Evolutionary conservation across 257 asterid species (phyloP).

Genomic region (Fraxinus anomala): DNA sequence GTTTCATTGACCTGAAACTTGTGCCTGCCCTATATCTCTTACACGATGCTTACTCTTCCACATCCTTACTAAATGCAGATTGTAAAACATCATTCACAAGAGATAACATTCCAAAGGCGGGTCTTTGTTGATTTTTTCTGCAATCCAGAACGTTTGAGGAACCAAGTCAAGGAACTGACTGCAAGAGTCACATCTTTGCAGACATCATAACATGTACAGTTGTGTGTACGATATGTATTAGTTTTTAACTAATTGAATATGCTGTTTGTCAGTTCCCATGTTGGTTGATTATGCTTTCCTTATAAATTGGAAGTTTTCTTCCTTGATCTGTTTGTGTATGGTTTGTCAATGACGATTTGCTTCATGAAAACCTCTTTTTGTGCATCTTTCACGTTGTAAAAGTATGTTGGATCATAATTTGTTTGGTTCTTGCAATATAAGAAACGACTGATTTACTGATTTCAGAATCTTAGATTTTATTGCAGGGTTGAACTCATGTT

Average conservation of each 20-base stretch:
- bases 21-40: not conserved
- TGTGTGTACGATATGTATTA: not conserved
- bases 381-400: not conserved
- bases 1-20: not conserved
- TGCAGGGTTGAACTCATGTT: not conserved
- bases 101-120: slow-evolving; percentile 79
- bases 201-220: slow-evolving; percentile 52
- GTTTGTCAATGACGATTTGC: not conserved
- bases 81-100: slow-evolving; percentile 89
- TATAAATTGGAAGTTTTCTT: not conserved
- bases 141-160: slow-evolving; percentile 87
- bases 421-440: not conserved
- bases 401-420: not conserved
- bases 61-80: slow-evolving; percentile 48
- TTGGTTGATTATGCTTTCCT: not conserved
- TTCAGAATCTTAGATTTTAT: not conserved
- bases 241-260: not conserved
- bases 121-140: slow-evolving; percentile 95
- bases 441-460: not conserved
- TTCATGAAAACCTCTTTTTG: not conserved
- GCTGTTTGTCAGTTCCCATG: not conserved
- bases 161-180: slow-evolving; percentile 87
- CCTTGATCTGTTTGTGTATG: not conserved
- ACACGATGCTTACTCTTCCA: not conserved
- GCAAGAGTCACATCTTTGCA: slow-evolving; percentile 86